Evolutionary conservation across 192 early-diverging fungal species (phyloP).

Genomic region (Radiomyces spectabilis): DNA sequence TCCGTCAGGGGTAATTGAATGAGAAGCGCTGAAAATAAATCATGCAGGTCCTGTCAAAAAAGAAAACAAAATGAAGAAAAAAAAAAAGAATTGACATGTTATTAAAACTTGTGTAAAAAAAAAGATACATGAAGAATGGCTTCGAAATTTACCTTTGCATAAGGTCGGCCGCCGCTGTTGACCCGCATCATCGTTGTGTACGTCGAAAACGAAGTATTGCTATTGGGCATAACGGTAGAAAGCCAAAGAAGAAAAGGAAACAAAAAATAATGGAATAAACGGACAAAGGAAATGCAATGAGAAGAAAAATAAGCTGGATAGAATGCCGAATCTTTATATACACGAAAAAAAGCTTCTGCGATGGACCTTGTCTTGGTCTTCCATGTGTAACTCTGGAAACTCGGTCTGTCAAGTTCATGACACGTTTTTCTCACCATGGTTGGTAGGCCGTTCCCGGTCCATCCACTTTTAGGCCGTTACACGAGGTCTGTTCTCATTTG

Average conservation of each 20-base stretch:
- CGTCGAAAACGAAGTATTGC: slow-evolving; percentile 7
- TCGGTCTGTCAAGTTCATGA: too few relatives aligned
- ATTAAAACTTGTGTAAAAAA: neutral
- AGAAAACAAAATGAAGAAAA: neutral
- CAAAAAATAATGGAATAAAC: neutral
- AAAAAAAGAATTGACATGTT: neutral
- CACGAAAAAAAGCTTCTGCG: too few relatives aligned
- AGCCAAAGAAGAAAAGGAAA: neutral
- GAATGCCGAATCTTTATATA: neutral
- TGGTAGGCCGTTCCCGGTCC: too few relatives aligned
- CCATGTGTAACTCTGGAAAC: too few relatives aligned
- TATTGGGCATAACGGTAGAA: slow-evolving; percentile 1
- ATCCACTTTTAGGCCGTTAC: too few relatives aligned
- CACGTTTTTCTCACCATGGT: too few relatives aligned
- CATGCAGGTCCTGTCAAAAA: slow-evolving; percentile 37
- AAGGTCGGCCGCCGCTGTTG: slow-evolving; percentile 43
- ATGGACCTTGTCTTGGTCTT: too few relatives aligned
- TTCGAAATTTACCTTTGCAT: slow-evolving; percentile 39
- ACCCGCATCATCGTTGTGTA: slow-evolving; percentile 41
- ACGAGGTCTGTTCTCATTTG: too few relatives aligned
- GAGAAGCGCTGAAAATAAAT: slow-evolving; percentile 44
- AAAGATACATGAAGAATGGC: neutral
- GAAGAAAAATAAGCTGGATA: neutral
- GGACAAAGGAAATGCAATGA: neutral
- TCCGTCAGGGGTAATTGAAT: slow-evolving; percentile 40